Evolutionary conservation across 2,329 filamentous ascomycete genomes (phyloP).

Genomic region (Nemania sp.): DNA sequence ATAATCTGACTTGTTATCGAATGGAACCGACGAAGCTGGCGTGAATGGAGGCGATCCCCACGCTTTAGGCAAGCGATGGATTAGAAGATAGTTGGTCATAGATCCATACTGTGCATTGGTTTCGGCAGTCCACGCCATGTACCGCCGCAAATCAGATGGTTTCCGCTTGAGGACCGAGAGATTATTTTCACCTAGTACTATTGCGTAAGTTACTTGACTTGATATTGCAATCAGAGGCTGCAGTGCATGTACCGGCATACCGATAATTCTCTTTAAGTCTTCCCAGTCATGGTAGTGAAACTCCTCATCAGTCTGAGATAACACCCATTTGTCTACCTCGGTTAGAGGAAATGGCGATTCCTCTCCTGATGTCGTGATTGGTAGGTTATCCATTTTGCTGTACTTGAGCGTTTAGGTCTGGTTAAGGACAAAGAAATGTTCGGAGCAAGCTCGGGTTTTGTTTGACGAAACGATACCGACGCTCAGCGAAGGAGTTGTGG

Average conservation of each 20-base stretch:
- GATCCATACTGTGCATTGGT: constrained; percentile 80
- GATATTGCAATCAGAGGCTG: background rate
- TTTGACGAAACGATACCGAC: constrained; percentile 2
- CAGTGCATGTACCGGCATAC: constrained; percentile 54
- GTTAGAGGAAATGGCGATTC: constrained; percentile 70
- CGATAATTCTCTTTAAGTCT: constrained; percentile 75
- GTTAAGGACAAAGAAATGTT: constrained; percentile 1
- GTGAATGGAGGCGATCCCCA: constrained; percentile 75
- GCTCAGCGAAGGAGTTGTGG: constrained; percentile 6
- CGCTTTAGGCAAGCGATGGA: constrained; percentile 72
- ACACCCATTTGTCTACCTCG: constrained; percentile 67
- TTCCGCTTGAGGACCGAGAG: constrained; percentile 82
- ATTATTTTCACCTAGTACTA: constrained; percentile 59
- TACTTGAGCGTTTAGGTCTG: background rate
- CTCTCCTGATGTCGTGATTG: constrained; percentile 43
- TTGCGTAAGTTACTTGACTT: constrained; percentile 53
- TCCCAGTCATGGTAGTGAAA: constrained; percentile 81
- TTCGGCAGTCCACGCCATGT: constrained; percentile 80
- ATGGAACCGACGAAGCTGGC: constrained; percentile 63
- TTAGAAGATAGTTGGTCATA: constrained; percentile 81
- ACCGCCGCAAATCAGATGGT: constrained; percentile 82
- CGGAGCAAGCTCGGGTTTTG: constrained; percentile 14
- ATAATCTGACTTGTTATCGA: constrained; percentile 67
- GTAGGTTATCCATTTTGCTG: constrained; percentile 56
- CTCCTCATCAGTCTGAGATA: constrained; percentile 75